A percentile compares a stretch with the other conserved stretches of the same genome.
These are phyloP conservation scores for Kuraishia piskuri DNA, from an alignment of 805 yeast genomes.

Conservation along the genomic window DNA sequence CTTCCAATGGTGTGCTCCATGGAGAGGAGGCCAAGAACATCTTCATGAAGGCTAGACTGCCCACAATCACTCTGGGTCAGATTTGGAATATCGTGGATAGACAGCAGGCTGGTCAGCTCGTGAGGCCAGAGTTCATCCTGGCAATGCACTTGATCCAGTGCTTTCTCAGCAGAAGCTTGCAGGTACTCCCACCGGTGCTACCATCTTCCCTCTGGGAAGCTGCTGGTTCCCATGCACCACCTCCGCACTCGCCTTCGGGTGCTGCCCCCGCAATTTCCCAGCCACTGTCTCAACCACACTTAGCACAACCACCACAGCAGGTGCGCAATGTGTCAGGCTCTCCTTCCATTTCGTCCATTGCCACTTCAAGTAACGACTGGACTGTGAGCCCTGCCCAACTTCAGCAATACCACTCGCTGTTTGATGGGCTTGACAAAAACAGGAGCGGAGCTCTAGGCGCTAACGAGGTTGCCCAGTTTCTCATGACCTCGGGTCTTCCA, in stretches of 20 bases:
- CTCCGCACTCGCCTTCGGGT: conserved; percentile 10
- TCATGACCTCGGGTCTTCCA: conserved; percentile 78
- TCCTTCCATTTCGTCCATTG: conserved; percentile 11
- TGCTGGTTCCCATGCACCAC: conserved; percentile 13
- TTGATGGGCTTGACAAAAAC: conserved; percentile 65
- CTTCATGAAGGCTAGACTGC: conserved; percentile 81
- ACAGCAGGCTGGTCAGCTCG: conserved; percentile 61
- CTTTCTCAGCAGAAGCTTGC: conserved; percentile 53
- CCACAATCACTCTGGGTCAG: conserved; percentile 68
- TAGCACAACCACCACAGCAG: conserved; percentile 2
- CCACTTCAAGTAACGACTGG: conserved; percentile 42
- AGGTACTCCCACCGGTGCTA: conserved; percentile 25
- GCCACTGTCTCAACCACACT: conserved; percentile 9
- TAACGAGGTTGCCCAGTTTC: conserved; percentile 77
- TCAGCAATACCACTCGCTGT: conserved; percentile 71
- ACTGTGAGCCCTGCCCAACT: conserved; percentile 56
- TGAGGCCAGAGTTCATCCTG: conserved; percentile 69
- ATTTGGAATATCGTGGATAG: conserved; percentile 88
- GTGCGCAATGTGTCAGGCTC: conserved; percentile 4
- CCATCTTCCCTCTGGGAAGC: conserved; percentile 24
- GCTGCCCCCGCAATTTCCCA: conserved; percentile 9
- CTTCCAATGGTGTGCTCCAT: conserved; percentile 34
- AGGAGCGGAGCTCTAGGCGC: conserved; percentile 60
- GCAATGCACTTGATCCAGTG: conserved; percentile 96
- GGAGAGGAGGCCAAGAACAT: conserved; percentile 83